These are phyloP conservation scores for Tetradesmus lagerheimii DNA, from an alignment of 139 green algal genomes.

Conservation along the genomic window DNA sequence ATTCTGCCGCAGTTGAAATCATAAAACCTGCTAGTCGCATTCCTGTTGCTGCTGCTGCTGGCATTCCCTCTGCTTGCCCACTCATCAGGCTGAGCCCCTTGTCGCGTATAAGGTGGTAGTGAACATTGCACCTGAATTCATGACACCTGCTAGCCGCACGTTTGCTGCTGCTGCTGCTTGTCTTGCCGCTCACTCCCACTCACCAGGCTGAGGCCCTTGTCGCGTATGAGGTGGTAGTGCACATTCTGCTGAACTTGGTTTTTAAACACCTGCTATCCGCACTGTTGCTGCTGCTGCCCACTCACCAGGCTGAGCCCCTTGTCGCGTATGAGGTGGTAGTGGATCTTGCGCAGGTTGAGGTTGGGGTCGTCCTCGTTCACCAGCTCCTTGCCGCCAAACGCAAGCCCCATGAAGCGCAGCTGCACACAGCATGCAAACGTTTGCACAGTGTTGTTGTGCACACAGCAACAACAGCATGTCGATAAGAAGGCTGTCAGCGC, in stretches of 20 bases:
- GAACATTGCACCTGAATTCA: no score
- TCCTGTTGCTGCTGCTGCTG: neutral
- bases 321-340: constrained; percentile 45
- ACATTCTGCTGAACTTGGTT: neutral
- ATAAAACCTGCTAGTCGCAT: no score
- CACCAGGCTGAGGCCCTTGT: neutral
- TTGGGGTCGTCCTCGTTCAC: constrained; percentile 43
- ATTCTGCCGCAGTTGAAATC: no score
- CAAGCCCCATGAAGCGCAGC: constrained; percentile 38
- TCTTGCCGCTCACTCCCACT: neutral
- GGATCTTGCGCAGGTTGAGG: constrained; percentile 44
- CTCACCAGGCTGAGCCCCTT: constrained; percentile 41
- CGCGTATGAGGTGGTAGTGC: neutral
- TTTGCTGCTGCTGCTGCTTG: neutral
- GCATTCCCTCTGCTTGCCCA: neutral
- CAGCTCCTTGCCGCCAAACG: constrained; percentile 51
- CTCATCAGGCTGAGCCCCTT: neutral
- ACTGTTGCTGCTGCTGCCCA: neutral
- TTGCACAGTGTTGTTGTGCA: no score
- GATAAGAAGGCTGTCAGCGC: no score
- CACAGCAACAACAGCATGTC: no score
- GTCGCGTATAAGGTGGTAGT: neutral
- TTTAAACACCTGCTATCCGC: no score
- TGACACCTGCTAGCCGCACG: no score
- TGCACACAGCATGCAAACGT: neutral